Evolutionary conservation across 768 basidiomycete species (phyloP), one percentile per base, ranked within the genome.

Genomic region (Xerocomellus intermedius): DNA sequence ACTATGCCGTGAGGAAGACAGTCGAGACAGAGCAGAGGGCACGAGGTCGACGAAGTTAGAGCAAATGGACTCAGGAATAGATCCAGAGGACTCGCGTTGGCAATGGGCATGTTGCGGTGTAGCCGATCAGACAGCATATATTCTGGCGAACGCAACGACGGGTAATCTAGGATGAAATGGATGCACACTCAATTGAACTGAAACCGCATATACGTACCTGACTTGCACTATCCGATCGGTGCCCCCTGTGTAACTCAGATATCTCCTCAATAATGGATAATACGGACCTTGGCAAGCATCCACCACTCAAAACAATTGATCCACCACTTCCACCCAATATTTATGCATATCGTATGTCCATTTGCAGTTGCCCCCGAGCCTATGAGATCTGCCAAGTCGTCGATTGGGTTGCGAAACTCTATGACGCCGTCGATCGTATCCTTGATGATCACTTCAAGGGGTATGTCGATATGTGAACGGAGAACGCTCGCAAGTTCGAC

Each of bases 391-490:
- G 57, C 56, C 13, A 83, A 62, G 55, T 79, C 75, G 50, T 63
- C 49, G 12, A 58, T 43, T 16, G 74, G 66, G 54, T 80, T 66
- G 57, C 79, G 72, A 42, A 82, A 49, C 60, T 84, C 83, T 14
- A 83, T 57, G 13, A 61, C 42, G 12, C 81, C 82, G 8, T 60
- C 52, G 48, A 63, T 61, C 21, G 79, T 62, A 48, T 71, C 72
- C 22, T 67, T 49, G 32, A 82, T 51, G 53, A 83, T 60, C 38
- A 65, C 60, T 28, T 69, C 62, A 3, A 78, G 56, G 42, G 75
- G 69, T 38, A 79, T 42, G 6, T 55, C 48, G 47, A 79, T 54
- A 1, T 59, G 58, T 19, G 66, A 64, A 44, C 63, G 57, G 26
- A 50, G 47, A 30, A 48, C 16, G 30, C 66, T 58, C 46, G 76